Evolutionary conservation across 345 rosid genomes (phyloP), one percentile per base, ranked within the genome.

Genomic region (Syzygium oleosum): DNA sequence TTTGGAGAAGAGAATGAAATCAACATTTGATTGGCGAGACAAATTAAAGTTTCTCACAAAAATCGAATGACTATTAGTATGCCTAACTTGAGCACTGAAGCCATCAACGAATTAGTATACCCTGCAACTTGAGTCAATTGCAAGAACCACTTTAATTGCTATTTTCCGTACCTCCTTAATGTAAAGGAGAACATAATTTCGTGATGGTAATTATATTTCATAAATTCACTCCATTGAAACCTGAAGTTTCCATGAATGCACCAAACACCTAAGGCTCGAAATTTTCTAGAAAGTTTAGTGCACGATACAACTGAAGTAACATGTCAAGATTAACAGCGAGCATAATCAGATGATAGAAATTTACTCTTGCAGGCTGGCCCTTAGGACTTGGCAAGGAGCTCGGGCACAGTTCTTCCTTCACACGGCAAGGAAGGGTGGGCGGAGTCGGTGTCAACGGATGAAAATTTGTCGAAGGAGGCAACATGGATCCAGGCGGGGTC

Each of bases 381-480:
- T 95, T 97, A 25, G 98, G 98, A 65, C 98, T 95, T 2, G 94
- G 95, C 87, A 95, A 88, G 53, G 96, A 93, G 85, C 91, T 90
- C 2, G 98, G 95, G 91, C 95, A 95, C 41, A 96, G 89, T 91
- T 97, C 96, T 87, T 97, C 99, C 91, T 95, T 94, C 56, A 96
- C 91, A 43, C 94, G 95, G 90, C 94, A 92, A 55, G 97, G 95
- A 85, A 98, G 94, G 51, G 98, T 92, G 16, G 96, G 91, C 1
- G 97, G 95, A 73, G 98, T 95, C 11, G 98, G 99, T 8, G 99
- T 97, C 93, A 96, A 90, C 6, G 99, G 97, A 85, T 95, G 96
- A 87, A 95, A 91, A 90, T 92, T 95, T 8, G 97, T 87, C 68
- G 99, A 89, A 51, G 96, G 92, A 61, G 94, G 92, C 91, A 93